Conservation (phyloP, 2,329 filamentous ascomycete species). For the Penicillium brevicompactum region DNA sequence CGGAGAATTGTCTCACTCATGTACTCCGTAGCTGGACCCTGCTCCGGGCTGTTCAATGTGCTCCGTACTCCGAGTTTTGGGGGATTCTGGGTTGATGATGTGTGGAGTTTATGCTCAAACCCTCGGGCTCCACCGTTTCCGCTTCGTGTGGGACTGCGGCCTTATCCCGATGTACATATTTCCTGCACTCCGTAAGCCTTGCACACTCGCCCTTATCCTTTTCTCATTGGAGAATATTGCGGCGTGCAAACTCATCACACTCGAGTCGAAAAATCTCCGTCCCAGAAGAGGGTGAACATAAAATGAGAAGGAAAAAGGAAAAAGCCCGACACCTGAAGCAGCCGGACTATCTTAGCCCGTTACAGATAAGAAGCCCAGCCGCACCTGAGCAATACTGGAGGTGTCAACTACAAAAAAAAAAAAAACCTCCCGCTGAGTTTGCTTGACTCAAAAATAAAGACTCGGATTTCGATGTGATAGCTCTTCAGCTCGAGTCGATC, state of each 20-base stretch:
- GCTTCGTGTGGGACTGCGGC: neutral
- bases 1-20: neutral
- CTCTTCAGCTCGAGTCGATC: conserved; percentile 16
- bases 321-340: neutral
- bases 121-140: neutral
- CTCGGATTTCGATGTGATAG: conserved; percentile 19
- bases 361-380: neutral
- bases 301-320: too few relatives aligned
- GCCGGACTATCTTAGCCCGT: neutral
- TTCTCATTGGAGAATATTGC: too few relatives aligned
- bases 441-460: conserved; percentile 22
- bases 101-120: neutral
- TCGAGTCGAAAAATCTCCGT: too few relatives aligned
- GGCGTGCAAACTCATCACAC: too few relatives aligned
- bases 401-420: neutral
- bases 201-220: too few relatives aligned
- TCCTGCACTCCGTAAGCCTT: neutral
- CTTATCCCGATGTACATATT: neutral
- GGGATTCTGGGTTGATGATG: neutral
- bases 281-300: too few relatives aligned
- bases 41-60: too few relatives aligned
- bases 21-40: too few relatives aligned
- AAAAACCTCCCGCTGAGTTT: neutral
- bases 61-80: too few relatives aligned
- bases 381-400: neutral